These are phyloP conservation scores for Irpex sp. DNA, from an alignment of 1,284 basidiomycete species.

Conservation along the genomic window DNA sequence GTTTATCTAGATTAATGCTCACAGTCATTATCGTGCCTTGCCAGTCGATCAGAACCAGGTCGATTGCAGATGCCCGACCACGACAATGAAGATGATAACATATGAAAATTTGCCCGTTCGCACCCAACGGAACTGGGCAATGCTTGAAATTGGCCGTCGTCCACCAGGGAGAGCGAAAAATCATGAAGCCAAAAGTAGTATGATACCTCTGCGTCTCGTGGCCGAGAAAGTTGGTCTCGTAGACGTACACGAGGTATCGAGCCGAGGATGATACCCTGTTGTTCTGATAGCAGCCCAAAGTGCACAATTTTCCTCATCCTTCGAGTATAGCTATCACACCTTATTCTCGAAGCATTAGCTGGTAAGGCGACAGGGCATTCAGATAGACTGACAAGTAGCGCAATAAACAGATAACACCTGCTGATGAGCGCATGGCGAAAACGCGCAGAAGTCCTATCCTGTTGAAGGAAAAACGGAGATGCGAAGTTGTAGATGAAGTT, in stretches of 20 bases:
- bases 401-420: neutral
- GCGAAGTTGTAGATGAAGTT: neutral
- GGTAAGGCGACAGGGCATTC: neutral
- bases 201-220: neutral
- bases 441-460: neutral
- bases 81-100: neutral
- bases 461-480: neutral
- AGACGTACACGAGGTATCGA: neutral
- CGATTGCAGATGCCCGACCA: neutral
- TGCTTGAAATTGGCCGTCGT: neutral
- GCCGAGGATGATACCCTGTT: neutral
- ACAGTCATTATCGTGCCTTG: neutral
- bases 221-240: neutral
- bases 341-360: neutral
- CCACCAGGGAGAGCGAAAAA: neutral
- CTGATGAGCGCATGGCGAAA: neutral
- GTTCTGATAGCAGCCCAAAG: neutral
- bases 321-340: neutral
- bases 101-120: neutral
- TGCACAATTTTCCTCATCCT: neutral
- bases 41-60: neutral
- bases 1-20: neutral
- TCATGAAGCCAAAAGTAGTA: neutral
- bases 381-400: neutral
- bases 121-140: too few species aligned